Evolutionary conservation across 352 stramenopile species (phyloP), one percentile per base, ranked within the genome.

Genomic region (Blastocystis hominis): DNA sequence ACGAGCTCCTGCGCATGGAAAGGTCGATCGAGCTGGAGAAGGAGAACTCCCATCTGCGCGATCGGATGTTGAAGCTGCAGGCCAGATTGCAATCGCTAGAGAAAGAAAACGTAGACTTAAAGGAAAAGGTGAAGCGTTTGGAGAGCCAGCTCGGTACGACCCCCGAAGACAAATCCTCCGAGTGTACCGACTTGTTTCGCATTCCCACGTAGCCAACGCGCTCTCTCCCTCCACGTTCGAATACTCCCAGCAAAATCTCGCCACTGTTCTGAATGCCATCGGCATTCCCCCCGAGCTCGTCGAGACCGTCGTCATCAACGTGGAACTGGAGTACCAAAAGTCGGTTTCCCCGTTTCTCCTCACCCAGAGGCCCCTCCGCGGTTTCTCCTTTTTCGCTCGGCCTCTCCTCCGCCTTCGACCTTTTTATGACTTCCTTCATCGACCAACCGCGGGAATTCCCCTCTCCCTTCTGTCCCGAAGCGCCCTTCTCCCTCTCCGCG

Each of bases 311-410:
- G n/a, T 4, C 2, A 53, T 84, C 9, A 46, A 84, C 38, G 68
- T 84, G 24, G 72, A 84, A n/a, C 42, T 84, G 50, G 72, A 84
- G 50, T 84, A 84, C 55, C 72, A 84, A 53, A 63, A 53, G 72
- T 84, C 38, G 56, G 34, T 1, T 3, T 30, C 30, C 0, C 20
- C 1, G 42, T 44, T 3, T 34, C 10, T 9, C 2, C 46, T 64
- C 4, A 84, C 20, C 6, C 30, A 30, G 59, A 84, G 72, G 55
- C 44, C 13, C 13, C n/a, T 9, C 17, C 24, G 46, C 24, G 47
- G 13, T 38, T 20, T 44, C 59, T 30, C 4, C 68, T 34, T n/a
- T 84, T 1, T 30, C 46, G 9, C 17, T 38, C 2, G n/a, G 15
- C 42, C 72, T 84, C 5, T 59, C 72, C 0, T 84, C 30, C 56